phyloP scores from a whole-genome alignment of 306 rosid species.

The Vicia sativa region DNA sequence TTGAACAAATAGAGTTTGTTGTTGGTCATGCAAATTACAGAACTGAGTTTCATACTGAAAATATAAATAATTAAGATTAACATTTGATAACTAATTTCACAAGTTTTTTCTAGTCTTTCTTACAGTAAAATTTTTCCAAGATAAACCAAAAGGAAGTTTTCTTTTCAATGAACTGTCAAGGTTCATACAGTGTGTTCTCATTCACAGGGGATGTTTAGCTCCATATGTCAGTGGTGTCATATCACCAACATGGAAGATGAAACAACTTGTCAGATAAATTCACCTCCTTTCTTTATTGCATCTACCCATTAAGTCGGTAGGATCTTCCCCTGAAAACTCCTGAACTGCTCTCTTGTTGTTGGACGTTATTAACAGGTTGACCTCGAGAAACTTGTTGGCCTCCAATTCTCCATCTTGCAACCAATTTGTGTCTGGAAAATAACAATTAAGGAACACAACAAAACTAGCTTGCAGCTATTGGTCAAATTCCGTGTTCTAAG shows the following conservation, averaged over 20 bases:
- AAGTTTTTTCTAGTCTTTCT: conserved; percentile 8
- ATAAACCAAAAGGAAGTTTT: conserved; percentile 26
- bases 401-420: conserved; percentile 83
- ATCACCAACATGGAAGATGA: conserved; percentile 34
- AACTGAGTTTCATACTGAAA: conserved; percentile 14
- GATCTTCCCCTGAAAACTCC: conserved; percentile 89
- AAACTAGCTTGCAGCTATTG: conserved; percentile 33
- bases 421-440: conserved; percentile 65
- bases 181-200: conserved; percentile 28
- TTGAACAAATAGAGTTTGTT: background rate
- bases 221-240: conserved; percentile 40
- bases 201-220: conserved; percentile 31
- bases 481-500: background rate
- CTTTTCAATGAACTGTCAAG: conserved; percentile 33
- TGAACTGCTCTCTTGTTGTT: conserved; percentile 51
- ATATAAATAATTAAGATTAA: conserved; percentile 11
- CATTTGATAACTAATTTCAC: conserved; percentile 26
- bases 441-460: conserved; percentile 51
- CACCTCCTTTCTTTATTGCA: background rate
- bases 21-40: background rate
- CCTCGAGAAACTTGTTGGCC: conserved; percentile 47
- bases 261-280: conserved; percentile 21
- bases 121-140: conserved; percentile 31
- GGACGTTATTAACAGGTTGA: conserved; percentile 52
- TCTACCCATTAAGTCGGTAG: conserved; percentile 63